Conservation (phyloP, 2,329 filamentous ascomycete species). For the Neophaeococcomyces aloes region DNA sequence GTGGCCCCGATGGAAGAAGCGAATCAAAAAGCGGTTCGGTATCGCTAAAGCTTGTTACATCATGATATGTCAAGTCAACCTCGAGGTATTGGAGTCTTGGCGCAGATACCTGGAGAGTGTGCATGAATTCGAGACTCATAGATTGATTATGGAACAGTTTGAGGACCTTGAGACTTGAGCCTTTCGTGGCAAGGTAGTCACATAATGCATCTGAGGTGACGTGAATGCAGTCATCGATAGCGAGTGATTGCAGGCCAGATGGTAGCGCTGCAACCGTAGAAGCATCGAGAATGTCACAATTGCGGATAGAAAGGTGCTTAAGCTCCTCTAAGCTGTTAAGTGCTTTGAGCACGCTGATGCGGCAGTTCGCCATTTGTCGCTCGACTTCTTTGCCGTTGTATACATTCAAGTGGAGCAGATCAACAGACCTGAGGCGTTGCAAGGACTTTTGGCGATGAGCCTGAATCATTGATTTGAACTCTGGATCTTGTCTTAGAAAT, state of each 20-base stretch:
- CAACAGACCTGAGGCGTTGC: slow-evolving; percentile 26
- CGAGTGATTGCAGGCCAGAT: slow-evolving; percentile 53
- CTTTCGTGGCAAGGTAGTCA: slow-evolving; percentile 56
- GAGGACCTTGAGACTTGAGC: slow-evolving; percentile 55
- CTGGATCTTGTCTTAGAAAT: slow-evolving; percentile 27
- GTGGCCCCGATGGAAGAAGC: slow-evolving; percentile 36
- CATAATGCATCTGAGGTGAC: slow-evolving; percentile 57
- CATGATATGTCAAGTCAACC: slow-evolving; percentile 72
- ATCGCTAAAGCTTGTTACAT: slow-evolving; percentile 58
- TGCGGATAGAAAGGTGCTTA: slow-evolving; percentile 59
- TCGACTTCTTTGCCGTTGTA: background rate
- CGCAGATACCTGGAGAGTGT: slow-evolving; percentile 54
- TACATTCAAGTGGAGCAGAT: slow-evolving; percentile 28
- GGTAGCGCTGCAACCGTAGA: slow-evolving; percentile 60
- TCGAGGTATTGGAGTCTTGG: slow-evolving; percentile 59
- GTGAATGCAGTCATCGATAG: slow-evolving; percentile 69
- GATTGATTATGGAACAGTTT: slow-evolving; percentile 68
- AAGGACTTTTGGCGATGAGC: slow-evolving; percentile 52
- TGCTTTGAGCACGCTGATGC: slow-evolving; percentile 40
- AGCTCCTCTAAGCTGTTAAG: slow-evolving; percentile 45
- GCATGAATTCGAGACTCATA: slow-evolving; percentile 64
- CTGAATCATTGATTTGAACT: slow-evolving; percentile 33
- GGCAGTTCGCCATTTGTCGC: slow-evolving; percentile 24
- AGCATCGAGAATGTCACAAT: slow-evolving; percentile 60
- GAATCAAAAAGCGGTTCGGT: slow-evolving; percentile 64